These are phyloP conservation scores for Hypsizygus marmoreus DNA, from an alignment of 768 basidiomycete genomes.

Conservation along the genomic window DNA sequence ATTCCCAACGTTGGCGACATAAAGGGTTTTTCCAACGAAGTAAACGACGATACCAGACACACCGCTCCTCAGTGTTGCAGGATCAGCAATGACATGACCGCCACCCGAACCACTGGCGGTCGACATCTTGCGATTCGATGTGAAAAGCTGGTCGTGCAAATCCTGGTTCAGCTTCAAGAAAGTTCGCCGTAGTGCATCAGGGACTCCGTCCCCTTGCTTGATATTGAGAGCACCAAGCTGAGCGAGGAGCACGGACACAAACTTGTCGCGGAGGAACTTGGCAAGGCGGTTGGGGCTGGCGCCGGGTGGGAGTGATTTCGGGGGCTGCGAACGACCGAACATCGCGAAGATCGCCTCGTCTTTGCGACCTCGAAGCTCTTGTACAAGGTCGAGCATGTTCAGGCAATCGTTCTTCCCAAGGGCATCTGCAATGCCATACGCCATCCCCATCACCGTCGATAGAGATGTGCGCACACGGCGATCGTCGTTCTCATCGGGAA, in stretches of 20 bases:
- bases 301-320: slow-evolving; percentile 40
- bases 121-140: slow-evolving; percentile 69
- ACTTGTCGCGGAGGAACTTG: slow-evolving; percentile 84
- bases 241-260: slow-evolving; percentile 58
- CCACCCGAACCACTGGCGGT: slow-evolving; percentile 51
- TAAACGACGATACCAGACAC: slow-evolving; percentile 89
- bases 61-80: slow-evolving; percentile 63
- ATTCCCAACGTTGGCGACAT: slow-evolving; percentile 89
- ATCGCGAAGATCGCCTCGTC: slow-evolving; percentile 94
- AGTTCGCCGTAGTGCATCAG: slow-evolving; percentile 81
- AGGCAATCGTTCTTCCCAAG: slow-evolving; percentile 79
- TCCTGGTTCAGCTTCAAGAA: slow-evolving; percentile 87
- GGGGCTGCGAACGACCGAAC: slow-evolving; percentile 78
- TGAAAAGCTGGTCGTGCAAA: slow-evolving; percentile 67
- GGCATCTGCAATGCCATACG: slow-evolving; percentile 95
- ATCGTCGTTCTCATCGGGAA: slow-evolving; percentile 84
- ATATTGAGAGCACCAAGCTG: slow-evolving; percentile 56
- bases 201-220: slow-evolving; percentile 53
- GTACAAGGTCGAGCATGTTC: slow-evolving; percentile 90
- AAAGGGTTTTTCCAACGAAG: slow-evolving; percentile 74
- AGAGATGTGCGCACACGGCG: slow-evolving; percentile 90
- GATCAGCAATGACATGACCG: slow-evolving; percentile 38
- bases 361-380: slow-evolving; percentile 75
- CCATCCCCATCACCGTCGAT: slow-evolving; percentile 88
- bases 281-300: slow-evolving; percentile 68